Conservation (phyloP, 2,329 filamentous ascomycete species). For the Colletotrichum shisoi region DNA sequence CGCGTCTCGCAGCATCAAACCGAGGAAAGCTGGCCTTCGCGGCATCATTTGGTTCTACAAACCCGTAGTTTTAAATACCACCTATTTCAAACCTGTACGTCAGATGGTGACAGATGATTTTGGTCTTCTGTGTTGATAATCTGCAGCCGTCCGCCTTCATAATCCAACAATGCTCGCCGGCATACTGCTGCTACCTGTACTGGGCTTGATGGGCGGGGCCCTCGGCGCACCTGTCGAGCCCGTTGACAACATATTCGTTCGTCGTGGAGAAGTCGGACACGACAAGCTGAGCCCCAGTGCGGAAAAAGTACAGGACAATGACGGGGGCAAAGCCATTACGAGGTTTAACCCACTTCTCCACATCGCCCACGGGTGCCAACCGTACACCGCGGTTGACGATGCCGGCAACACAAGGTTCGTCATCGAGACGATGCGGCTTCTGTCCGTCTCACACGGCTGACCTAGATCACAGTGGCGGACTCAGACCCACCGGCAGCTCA, state of each 20-base stretch:
- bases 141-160: background rate
- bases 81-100: background rate
- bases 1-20: background rate
- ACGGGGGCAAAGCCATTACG: constrained; percentile 16
- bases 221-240: background rate
- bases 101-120: too few relatives aligned
- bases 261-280: constrained; percentile 7
- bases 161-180: constrained; percentile 3
- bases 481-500: constrained; percentile 46
- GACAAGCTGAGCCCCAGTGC: constrained; percentile 10
- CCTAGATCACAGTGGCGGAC: constrained; percentile 46
- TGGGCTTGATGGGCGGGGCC: background rate
- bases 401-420: constrained; percentile 19
- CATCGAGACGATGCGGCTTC: too few relatives aligned
- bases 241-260: background rate
- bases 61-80: background rate
- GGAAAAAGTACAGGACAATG: constrained; percentile 12
- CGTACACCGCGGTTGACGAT: constrained; percentile 23
- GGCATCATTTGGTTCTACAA: background rate
- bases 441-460: background rate
- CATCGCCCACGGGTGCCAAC: constrained; percentile 28
- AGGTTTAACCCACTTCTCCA: constrained; percentile 33
- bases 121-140: background rate
- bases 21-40: constrained; percentile 9
- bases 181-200: background rate